Percentiles rank a stretch among this genome's conserved stretches.
Conservation (phyloP, 352 stramenopile genomes). For the Phytophthora hybrid region DNA sequence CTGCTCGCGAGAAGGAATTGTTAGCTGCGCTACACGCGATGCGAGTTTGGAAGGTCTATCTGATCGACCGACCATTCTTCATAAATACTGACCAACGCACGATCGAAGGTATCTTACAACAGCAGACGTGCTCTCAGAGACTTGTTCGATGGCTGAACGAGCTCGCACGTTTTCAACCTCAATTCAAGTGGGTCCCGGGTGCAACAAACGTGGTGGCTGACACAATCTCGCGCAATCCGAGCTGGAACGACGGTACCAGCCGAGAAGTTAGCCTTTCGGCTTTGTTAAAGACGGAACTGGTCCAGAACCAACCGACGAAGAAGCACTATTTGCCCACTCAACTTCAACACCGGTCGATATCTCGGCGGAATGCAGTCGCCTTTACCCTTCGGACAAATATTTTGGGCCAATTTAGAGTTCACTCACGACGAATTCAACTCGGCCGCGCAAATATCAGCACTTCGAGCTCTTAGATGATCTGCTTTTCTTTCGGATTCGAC, state of each 20-base stretch:
- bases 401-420: not conserved
- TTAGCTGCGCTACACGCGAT: constrained; percentile 3
- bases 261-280: constrained; percentile 1
- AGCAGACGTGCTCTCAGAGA: constrained; percentile 5
- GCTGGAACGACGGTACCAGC: constrained; percentile 13
- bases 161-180: constrained; percentile 8
- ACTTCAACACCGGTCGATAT: constrained; percentile 3
- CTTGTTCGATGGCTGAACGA: constrained; percentile 12
- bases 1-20: constrained; percentile 10
- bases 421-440: not conserved
- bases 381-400: not conserved
- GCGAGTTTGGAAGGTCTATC: constrained; percentile 9
- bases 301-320: not conserved
- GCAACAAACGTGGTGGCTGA: constrained; percentile 12
- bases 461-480: not conserved
- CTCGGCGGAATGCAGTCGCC: not conserved
- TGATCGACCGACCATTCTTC: constrained; percentile 11
- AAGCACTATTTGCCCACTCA: constrained; percentile 1
- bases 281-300: not conserved
- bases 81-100: constrained; percentile 4
- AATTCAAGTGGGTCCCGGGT: constrained; percentile 7
- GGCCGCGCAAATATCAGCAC: not conserved
- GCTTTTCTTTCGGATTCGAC: constrained; percentile 5
- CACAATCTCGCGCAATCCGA: constrained; percentile 9
- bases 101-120: not conserved